Evolutionary conservation across 257 asterid species (phyloP).

Genomic region (Plectranthus barbatus): DNA sequence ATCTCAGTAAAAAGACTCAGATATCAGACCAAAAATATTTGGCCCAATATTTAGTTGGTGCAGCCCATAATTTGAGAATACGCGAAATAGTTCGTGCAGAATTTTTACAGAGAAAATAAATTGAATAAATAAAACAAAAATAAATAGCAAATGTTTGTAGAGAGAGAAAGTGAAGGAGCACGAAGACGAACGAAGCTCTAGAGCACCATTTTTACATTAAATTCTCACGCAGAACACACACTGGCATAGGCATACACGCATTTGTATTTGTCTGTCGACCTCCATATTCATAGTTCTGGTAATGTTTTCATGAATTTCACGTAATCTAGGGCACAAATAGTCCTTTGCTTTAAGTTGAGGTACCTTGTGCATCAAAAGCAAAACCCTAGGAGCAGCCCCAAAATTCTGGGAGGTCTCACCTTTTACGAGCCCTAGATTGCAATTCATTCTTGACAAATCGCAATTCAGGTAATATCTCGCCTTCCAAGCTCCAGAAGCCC

Average conservation of each 20-base stretch:
- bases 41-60: constrained; percentile 3
- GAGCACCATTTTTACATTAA: constrained; percentile 25
- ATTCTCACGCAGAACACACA: constrained; percentile 30
- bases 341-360: constrained; percentile 41
- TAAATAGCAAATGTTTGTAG: constrained; percentile 15
- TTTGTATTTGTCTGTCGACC: constrained; percentile 5
- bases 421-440: constrained; percentile 29
- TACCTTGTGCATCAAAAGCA: constrained; percentile 40
- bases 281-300: constrained; percentile 7
- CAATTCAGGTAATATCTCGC: constrained; percentile 37
- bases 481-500: constrained; percentile 25
- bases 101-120: constrained; percentile 6
- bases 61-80: constrained; percentile 15
- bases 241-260: constrained; percentile 16
- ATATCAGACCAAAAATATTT: background rate
- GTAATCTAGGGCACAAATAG: constrained; percentile 22
- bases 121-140: background rate
- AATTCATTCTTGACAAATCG: constrained; percentile 23
- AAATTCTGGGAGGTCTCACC: constrained; percentile 20
- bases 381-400: constrained; percentile 36
- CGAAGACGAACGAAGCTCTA: constrained; percentile 25
- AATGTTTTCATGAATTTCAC: constrained; percentile 21
- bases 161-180: constrained; percentile 27
- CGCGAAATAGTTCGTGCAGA: constrained; percentile 10
- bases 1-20: background rate